Percentiles rank a stretch among this genome's conserved stretches.
Evolutionary conservation across 768 basidiomycete species (phyloP).

Genomic region (Kwoniella dejecticola): DNA sequence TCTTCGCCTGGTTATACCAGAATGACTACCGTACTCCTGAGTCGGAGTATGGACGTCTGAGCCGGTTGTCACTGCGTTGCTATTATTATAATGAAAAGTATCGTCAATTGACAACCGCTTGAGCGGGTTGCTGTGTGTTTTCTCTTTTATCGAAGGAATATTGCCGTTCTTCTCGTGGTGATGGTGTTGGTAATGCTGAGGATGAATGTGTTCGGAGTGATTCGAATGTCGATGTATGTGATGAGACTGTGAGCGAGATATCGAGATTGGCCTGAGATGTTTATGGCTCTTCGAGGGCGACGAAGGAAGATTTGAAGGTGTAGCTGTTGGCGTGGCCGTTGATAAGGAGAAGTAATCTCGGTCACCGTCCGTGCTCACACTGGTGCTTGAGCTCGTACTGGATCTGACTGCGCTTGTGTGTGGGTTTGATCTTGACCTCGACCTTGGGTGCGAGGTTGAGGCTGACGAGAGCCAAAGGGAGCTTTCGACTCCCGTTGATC

Average conservation of each 20-base stretch:
- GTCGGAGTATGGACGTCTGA: slow-evolving; percentile 21
- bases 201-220: no score
- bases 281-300: slow-evolving; percentile 1
- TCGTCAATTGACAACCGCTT: slow-evolving; percentile 22
- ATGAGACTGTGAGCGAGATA: slow-evolving; percentile 8
- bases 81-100: slow-evolving; percentile 1
- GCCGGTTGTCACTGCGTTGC: slow-evolving; percentile 9
- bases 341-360: slow-evolving; percentile 5
- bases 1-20: slow-evolving; percentile 10
- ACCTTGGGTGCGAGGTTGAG: neutral
- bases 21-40: slow-evolving; percentile 11
- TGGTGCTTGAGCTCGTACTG: neutral
- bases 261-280: neutral
- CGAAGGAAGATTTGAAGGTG: neutral
- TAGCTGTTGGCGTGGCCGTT: neutral
- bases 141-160: slow-evolving; percentile 3
- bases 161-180: slow-evolving; percentile 4
- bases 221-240: neutral
- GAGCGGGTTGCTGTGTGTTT: slow-evolving; percentile 1
- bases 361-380: slow-evolving; percentile 6
- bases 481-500: neutral
- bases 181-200: neutral
- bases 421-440: no score
- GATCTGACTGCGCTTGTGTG: no score
- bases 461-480: slow-evolving; percentile 1